Base-by-base conservation (phyloP, 768 basidiomycete genomes). In the Holtermanniella nyarrowii region DNA sequence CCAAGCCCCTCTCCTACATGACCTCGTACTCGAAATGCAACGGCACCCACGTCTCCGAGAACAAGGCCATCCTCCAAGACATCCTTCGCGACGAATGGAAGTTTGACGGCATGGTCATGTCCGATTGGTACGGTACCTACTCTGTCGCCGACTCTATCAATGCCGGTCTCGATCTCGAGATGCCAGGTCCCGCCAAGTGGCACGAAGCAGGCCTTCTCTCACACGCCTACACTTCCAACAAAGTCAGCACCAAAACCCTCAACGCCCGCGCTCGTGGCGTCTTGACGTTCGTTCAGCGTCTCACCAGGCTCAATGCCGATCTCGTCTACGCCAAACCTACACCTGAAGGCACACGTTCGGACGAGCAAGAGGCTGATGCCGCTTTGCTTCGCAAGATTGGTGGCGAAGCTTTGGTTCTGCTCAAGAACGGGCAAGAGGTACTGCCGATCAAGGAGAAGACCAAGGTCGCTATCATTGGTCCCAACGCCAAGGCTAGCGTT, bases 51-150 rank as follows among this genome's bases (percentile, higher is more conserved):
- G 77, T 72, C 31, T 80, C 80, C 0, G 82, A 84, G 63, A 71
- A 77, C 57, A 71, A 74, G 27, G 68, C 68, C 39, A 57, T 83
- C 1, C 56, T 83, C 16, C 66, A 78, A 12, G 77, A 77, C 53
- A 75, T 83, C 27, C 65, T 84, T 16, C 73, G 80, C 27, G 76
- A 77, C 72, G 82, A 84, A 76, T 84, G 82, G 82, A 78, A 76
- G 3, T 82, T 72, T 58, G 69, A 80, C 61, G 82, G 79, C 0
- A 58, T 80, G 61, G 31, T 37, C 31, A 37, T 37, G 31, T 37
- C 79, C 49, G 81, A 83, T 59, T 78, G 77, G 82, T 76, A 48
- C 57, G 77, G 77, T 20, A 74, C 73, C 3, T 78, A 77, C 62
- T 72, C 74, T 49, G 71, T 74, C 39, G 68, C 69, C 46, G 72